A percentile compares a stretch with the other conserved stretches of the same genome.
Evolutionary conservation across 75 land plant species (phyloP).

Genomic region (Adiantum capillusveneris): DNA sequence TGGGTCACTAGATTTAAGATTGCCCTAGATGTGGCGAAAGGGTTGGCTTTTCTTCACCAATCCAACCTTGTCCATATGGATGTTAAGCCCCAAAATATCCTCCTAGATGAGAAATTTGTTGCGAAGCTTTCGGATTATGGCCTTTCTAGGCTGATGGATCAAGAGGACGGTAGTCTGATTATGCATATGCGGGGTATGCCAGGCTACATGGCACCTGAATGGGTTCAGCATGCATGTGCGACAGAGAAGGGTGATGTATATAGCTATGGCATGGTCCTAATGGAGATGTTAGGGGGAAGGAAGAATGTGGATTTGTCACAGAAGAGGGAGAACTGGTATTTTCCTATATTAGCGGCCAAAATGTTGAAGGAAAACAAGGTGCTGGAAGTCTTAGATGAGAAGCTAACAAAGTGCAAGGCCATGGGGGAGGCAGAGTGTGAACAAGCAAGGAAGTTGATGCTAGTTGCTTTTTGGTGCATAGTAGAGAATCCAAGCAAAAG

Average conservation of each 20-base stretch:
- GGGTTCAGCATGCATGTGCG: constrained; percentile 3
- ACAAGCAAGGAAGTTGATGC: constrained; percentile 2
- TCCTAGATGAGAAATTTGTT: constrained; percentile 7
- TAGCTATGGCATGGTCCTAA: constrained; percentile 9
- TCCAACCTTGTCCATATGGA: neutral
- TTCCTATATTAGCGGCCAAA: neutral
- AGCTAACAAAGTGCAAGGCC: neutral
- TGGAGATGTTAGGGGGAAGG: constrained; percentile 9
- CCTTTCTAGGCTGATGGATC: constrained; percentile 3
- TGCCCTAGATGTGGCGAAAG: constrained; percentile 18
- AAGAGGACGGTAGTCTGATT: neutral
- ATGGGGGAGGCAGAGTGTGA: neutral
- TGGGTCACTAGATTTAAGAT: neutral
- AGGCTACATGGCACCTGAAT: constrained; percentile 10
- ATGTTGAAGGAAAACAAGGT: neutral
- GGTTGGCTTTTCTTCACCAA: constrained; percentile 13
- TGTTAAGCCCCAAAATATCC: constrained; percentile 30
- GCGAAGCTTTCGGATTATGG: constrained; percentile 11
- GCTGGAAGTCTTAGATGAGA: constrained; percentile 2
- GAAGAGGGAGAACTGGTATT: neutral
- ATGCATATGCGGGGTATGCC: constrained; percentile 5
- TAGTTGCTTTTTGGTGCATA: neutral
- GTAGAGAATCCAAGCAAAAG: neutral
- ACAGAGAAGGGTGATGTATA: constrained; percentile 8
- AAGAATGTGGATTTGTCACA: constrained; percentile 2